Conservation (phyloP, 352 stramenopile genomes). For the Globisporangium heterothallicum region DNA sequence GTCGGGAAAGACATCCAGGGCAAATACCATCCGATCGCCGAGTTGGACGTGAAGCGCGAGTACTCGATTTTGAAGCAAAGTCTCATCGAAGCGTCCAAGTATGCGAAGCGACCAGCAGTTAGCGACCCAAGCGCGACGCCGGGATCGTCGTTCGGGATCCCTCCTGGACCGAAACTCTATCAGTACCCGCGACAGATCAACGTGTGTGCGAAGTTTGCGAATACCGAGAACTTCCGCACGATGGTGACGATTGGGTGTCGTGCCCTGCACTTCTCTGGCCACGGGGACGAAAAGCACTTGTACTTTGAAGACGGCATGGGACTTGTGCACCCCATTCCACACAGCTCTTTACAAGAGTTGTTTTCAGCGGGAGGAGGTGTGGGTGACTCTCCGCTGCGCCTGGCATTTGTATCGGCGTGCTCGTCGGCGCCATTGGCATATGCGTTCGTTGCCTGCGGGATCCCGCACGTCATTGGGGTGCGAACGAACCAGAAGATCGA, state of each 20-base stretch:
- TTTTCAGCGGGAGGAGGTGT: slow-evolving; percentile 45
- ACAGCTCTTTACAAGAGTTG: slow-evolving; percentile 61
- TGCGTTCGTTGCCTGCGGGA: slow-evolving; percentile 85
- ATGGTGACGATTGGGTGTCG: slow-evolving; percentile 89
- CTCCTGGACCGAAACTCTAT: slow-evolving; percentile 35
- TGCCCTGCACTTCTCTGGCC: slow-evolving; percentile 93
- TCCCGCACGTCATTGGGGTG: slow-evolving; percentile 90
- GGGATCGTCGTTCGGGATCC: no score
- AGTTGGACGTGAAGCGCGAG: slow-evolving; percentile 75
- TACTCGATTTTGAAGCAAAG: slow-evolving; percentile 79
- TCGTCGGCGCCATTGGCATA: slow-evolving; percentile 70
- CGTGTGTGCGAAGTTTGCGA: slow-evolving; percentile 92
- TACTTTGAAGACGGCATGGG: slow-evolving; percentile 94
- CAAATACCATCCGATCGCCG: slow-evolving; percentile 88
- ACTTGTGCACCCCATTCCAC: slow-evolving; percentile 69
- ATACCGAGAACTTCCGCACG: slow-evolving; percentile 89
- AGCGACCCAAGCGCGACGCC: slow-evolving; percentile 1
- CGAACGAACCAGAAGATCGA: slow-evolving; percentile 82
- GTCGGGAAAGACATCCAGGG: slow-evolving; percentile 88
- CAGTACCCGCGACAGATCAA: slow-evolving; percentile 80
- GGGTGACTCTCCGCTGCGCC: slow-evolving; percentile 43
- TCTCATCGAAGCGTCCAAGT: slow-evolving; percentile 64
- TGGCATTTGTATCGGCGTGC: slow-evolving; percentile 81
- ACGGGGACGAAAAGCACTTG: slow-evolving; percentile 89
- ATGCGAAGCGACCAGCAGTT: slow-evolving; percentile 32